Conservation (phyloP, 805 yeast species). For the Zygotorulaspora florentina region DNA sequence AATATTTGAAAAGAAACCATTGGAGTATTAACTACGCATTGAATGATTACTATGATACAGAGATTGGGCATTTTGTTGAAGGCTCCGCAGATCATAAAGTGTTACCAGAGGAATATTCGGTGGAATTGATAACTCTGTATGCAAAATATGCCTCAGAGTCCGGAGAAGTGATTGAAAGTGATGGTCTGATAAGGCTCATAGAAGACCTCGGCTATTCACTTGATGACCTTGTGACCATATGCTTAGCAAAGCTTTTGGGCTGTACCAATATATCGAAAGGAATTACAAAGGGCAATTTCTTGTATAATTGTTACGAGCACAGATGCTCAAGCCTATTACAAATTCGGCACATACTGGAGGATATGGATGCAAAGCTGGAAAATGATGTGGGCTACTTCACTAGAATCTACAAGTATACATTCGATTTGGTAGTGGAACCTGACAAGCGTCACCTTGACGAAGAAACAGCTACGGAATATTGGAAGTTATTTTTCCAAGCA, state of each 20-base stretch:
- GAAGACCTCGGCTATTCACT: slow-evolving; percentile 64
- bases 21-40: slow-evolving; percentile 32
- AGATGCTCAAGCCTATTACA: slow-evolving; percentile 35
- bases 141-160: slow-evolving; percentile 19
- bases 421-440: slow-evolving; percentile 57
- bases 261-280: slow-evolving; percentile 26
- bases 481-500: slow-evolving; percentile 59
- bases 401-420: slow-evolving; percentile 66
- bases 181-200: slow-evolving; percentile 70
- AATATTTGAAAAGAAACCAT: slow-evolving; percentile 23
- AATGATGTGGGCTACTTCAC: slow-evolving; percentile 44
- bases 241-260: slow-evolving; percentile 63
- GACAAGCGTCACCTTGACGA: slow-evolving; percentile 51
- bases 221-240: slow-evolving; percentile 69
- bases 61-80: slow-evolving; percentile 21
- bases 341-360: slow-evolving; percentile 44
- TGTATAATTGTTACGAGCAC: slow-evolving; percentile 23
- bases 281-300: slow-evolving; percentile 23
- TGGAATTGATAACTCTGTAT: slow-evolving; percentile 18
- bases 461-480: slow-evolving; percentile 68
- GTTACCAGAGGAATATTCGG: slow-evolving; percentile 15
- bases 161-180: slow-evolving; percentile 54
- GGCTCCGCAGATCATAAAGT: slow-evolving; percentile 1
- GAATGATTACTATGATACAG: slow-evolving; percentile 33
- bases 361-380: slow-evolving; percentile 34